phyloP scores from a whole-genome alignment of 164 flowering plant genomes.

The Vitis rotundifolia region DNA sequence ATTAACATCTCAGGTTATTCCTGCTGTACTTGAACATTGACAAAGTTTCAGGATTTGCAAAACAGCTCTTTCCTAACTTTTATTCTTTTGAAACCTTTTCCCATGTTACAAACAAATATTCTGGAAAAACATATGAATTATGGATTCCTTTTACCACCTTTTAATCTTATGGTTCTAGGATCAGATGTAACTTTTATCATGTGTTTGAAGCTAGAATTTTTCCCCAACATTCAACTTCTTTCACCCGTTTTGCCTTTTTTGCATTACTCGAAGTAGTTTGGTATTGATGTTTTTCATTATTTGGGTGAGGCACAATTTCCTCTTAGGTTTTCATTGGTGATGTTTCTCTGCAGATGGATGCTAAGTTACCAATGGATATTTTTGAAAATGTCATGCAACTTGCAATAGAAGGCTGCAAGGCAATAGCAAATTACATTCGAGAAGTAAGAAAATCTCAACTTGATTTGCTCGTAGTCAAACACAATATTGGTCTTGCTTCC shows the following conservation, averaged over 20 bases:
- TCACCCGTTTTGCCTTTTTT: not conserved
- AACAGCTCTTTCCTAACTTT: no score
- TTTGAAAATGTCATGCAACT: slow-evolving; percentile 90
- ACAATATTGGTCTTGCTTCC: not conserved
- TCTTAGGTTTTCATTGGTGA: not conserved
- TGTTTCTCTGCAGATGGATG: slow-evolving; percentile 69
- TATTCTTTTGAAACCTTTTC: no score
- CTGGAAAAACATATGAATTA: no score
- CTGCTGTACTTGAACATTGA: not conserved
- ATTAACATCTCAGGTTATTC: not conserved
- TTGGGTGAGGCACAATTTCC: not conserved
- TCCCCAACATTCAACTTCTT: not conserved
- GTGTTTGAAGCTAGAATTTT: not conserved
- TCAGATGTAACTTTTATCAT: not conserved
- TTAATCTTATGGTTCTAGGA: not conserved
- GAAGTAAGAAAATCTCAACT: slow-evolving; percentile 47
- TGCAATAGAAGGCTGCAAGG: slow-evolving; percentile 94
- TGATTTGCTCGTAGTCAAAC: not conserved
- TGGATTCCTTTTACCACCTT: not conserved
- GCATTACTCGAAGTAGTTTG: no score
- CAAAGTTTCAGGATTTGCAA: no score
- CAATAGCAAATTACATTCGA: slow-evolving; percentile 72
- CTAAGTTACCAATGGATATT: slow-evolving; percentile 73
- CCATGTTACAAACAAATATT: no score
- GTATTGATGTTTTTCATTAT: no score